Evolutionary conservation across 768 basidiomycete species (phyloP).

Genomic region (Lactarius pseudohatsudake): DNA sequence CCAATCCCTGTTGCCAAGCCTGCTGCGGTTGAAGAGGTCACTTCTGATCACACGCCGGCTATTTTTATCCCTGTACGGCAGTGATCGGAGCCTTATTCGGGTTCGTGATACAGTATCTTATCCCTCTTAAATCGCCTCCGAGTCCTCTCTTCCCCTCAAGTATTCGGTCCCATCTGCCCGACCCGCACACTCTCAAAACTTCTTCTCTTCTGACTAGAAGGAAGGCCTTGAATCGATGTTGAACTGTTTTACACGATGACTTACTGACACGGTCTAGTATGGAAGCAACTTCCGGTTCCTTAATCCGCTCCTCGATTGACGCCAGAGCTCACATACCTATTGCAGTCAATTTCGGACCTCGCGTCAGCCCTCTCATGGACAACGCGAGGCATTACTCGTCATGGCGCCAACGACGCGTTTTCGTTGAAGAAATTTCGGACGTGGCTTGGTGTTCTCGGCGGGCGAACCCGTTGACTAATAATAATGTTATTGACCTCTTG

Average conservation of each 20-base stretch:
- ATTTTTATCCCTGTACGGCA: background rate
- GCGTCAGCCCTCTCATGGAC: background rate
- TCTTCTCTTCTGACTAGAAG: background rate
- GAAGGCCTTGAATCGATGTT: background rate
- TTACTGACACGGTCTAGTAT: background rate
- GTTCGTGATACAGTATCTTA: too few species aligned
- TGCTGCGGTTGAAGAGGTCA: background rate
- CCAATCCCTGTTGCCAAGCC: background rate
- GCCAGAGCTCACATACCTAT: slow-evolving; percentile 1
- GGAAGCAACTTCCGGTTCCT: background rate
- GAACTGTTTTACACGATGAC: background rate
- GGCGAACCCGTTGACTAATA: background rate
- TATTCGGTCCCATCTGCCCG: background rate
- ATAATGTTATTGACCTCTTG: background rate
- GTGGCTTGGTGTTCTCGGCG: background rate
- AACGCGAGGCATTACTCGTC: background rate
- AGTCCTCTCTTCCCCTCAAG: background rate
- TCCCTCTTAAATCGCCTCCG: background rate
- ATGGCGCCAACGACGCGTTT: background rate
- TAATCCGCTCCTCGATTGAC: slow-evolving; percentile 6
- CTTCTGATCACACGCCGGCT: background rate
- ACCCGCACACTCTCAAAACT: background rate
- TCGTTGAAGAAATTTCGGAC: background rate
- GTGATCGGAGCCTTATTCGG: slow-evolving; percentile 15
- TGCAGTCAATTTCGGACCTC: background rate